Evolutionary conservation across 768 basidiomycete species (phyloP).

Genomic region (Daedalea quercina): DNA sequence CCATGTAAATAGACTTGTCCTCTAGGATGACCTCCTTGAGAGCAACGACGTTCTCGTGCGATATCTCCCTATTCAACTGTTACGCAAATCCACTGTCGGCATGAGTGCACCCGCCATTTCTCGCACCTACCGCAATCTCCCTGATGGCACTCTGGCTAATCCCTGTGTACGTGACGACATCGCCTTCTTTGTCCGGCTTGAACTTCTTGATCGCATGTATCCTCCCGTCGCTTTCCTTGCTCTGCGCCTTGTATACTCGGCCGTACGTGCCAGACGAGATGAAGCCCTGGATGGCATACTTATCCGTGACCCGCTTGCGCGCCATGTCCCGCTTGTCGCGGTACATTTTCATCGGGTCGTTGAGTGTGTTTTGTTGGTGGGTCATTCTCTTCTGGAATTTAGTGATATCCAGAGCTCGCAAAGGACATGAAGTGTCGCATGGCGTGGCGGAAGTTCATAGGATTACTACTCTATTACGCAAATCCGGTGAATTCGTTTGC

Average conservation of each 20-base stretch:
- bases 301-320: conserved; percentile 62
- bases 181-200: conserved; percentile 99
- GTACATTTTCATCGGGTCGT: conserved; percentile 84
- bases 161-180: conserved; percentile 91
- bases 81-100: conserved; percentile 3
- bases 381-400: conserved; percentile 20
- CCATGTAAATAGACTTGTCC: conserved; percentile 99
- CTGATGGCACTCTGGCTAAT: conserved; percentile 97
- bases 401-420: too few relatives aligned
- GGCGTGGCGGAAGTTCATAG: too few relatives aligned
- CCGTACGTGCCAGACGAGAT: conserved; percentile 99
- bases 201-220: conserved; percentile 99
- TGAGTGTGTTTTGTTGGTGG: conserved; percentile 29
- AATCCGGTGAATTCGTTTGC: too few relatives aligned
- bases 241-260: conserved; percentile 95
- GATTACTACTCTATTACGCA: too few relatives aligned
- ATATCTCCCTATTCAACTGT: conserved; percentile 83
- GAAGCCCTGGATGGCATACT: conserved; percentile 92
- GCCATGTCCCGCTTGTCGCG: conserved; percentile 70
- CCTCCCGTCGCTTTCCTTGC: conserved; percentile 57
- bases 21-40: conserved; percentile 94
- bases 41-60: conserved; percentile 86
- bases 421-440: too few relatives aligned
- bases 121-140: conserved; percentile 85
- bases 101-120: not conserved